Conservation (phyloP, 1,284 basidiomycete species). For the Takashimella koratensis region DNA sequence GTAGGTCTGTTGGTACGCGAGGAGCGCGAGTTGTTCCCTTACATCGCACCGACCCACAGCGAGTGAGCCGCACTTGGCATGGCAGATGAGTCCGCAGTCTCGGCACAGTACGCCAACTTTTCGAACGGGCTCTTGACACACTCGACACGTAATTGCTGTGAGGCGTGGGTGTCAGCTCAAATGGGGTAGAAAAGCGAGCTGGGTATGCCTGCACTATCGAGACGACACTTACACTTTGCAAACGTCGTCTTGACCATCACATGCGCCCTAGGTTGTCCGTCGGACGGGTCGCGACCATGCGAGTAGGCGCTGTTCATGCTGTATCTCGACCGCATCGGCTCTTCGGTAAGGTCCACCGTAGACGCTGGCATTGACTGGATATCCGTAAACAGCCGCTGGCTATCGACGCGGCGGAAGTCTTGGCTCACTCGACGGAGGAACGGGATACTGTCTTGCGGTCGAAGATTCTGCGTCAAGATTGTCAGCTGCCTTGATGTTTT, state of each 20-base stretch:
- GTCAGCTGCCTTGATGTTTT: too few relatives aligned
- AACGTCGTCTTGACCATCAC: slow-evolving; percentile 88
- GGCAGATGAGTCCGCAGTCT: slow-evolving; percentile 82
- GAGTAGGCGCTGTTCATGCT: not conserved
- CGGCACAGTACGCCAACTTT: slow-evolving; percentile 84
- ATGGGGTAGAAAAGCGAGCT: too few relatives aligned
- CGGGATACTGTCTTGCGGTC: slow-evolving; percentile 88
- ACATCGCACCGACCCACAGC: slow-evolving; percentile 79
- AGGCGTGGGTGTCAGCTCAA: slow-evolving; percentile 11
- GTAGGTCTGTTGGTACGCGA: slow-evolving; percentile 28
- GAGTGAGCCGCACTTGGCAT: slow-evolving; percentile 69
- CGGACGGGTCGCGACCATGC: slow-evolving; percentile 16
- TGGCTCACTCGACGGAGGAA: slow-evolving; percentile 85
- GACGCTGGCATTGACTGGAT: not conserved
- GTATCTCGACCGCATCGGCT: not conserved
- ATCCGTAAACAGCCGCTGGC: slow-evolving; percentile 42
- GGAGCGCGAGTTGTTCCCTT: slow-evolving; percentile 32
- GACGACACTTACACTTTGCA: slow-evolving; percentile 68
- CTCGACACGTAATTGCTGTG: slow-evolving; percentile 77
- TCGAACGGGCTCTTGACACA: slow-evolving; percentile 76
- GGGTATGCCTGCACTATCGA: too few relatives aligned
- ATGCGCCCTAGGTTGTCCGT: slow-evolving; percentile 59
- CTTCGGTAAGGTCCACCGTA: not conserved
- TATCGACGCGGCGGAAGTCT: slow-evolving; percentile 70
- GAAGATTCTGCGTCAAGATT: slow-evolving; percentile 71